Percentiles rank a stretch among this genome's conserved stretches.
phyloP scores from a whole-genome alignment of 768 basidiomycete genomes.

The Panus rudis region DNA sequence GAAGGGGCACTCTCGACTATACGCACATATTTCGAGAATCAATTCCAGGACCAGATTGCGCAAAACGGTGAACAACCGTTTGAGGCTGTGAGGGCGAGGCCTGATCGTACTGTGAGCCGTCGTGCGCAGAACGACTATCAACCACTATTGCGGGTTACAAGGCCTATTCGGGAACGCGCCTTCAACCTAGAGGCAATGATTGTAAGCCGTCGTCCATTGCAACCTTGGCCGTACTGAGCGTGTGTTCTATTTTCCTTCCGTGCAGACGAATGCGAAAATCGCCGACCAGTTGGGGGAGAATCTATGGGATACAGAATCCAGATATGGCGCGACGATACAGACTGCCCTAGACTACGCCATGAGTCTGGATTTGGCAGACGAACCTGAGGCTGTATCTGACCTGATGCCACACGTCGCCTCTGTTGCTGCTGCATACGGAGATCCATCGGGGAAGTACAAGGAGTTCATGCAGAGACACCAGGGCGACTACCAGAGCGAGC shows the following conservation, averaged over 20 bases:
- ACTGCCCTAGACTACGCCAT: constrained; percentile 44
- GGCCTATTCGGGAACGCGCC: no score
- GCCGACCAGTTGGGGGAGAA: constrained; percentile 44
- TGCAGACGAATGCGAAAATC: constrained; percentile 50
- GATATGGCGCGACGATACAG: constrained; percentile 46
- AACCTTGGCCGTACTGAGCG: neutral
- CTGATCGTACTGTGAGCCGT: no score
- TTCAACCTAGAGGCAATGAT: constrained; percentile 56
- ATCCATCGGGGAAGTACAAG: constrained; percentile 42
- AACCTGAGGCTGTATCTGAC: constrained; percentile 38
- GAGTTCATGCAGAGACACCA: constrained; percentile 32
- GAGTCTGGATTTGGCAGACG: no score
- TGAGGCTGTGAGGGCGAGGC: constrained; percentile 46
- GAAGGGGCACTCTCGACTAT: constrained; percentile 33
- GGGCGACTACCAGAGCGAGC: constrained; percentile 27
- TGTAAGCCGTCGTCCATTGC: constrained; percentile 29
- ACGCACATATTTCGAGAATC: constrained; percentile 33
- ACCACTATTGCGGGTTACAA: no score
- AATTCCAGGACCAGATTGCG: constrained; percentile 42
- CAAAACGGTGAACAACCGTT: constrained; percentile 51
- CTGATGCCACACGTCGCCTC: constrained; percentile 44
- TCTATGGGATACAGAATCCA: constrained; percentile 39
- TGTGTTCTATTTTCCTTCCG: neutral
- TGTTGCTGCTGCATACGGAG: constrained; percentile 46
- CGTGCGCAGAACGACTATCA: no score